Evolutionary conservation across 352 stramenopile genomes (phyloP).

Genomic region (Phytophthora chlamydospora): DNA sequence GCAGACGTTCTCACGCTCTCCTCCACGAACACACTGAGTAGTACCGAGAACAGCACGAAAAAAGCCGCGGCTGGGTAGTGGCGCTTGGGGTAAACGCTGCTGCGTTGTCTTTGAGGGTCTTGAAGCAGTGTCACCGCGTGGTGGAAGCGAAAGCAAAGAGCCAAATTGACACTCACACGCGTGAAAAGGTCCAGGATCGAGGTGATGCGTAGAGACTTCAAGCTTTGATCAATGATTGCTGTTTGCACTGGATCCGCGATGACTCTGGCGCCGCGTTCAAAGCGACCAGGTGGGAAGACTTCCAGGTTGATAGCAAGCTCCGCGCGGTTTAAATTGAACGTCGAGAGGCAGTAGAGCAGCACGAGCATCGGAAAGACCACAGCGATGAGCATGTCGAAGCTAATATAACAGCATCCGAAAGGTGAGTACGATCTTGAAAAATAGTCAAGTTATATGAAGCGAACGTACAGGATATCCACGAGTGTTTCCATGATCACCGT

Average conservation of each 20-base stretch:
- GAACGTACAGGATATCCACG: conserved; percentile 33
- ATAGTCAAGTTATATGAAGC: not conserved
- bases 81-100: conserved; percentile 13
- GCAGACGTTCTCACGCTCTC: conserved; percentile 19
- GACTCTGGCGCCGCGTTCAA: not conserved
- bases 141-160: conserved; percentile 17
- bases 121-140: not conserved
- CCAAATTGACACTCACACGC: conserved; percentile 29
- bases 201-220: conserved; percentile 36
- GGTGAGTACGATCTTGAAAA: too few relatives aligned
- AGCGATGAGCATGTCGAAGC: conserved; percentile 33
- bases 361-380: conserved; percentile 23
- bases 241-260: conserved; percentile 11
- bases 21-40: conserved; percentile 15
- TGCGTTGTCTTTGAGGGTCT: not conserved
- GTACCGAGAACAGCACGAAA: conserved; percentile 13
- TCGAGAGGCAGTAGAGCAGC: conserved; percentile 15
- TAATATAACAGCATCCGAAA: conserved; percentile 1
- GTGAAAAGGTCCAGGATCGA: conserved; percentile 31
- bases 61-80: conserved; percentile 5
- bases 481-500: conserved; percentile 12
- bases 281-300: conserved; percentile 13
- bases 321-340: conserved; percentile 27
- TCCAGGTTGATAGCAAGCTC: conserved; percentile 17
- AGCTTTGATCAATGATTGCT: conserved; percentile 16